Percentiles rank a stretch among this genome's conserved stretches.
Evolutionary conservation across 805 yeast species (phyloP).

Genomic region (Monosporozyma servazzii): DNA sequence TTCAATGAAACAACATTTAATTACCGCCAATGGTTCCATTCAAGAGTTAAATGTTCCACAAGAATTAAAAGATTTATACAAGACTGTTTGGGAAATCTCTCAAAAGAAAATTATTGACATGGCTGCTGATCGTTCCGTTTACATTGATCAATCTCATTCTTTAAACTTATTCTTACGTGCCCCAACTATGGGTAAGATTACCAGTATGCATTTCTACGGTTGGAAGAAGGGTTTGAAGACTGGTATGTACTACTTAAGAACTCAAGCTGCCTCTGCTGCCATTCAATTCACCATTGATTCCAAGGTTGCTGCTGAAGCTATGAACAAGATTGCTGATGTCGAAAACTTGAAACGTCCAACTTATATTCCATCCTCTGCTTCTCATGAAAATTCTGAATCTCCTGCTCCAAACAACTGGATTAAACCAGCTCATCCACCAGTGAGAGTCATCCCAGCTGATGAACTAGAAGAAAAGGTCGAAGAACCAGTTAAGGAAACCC

Average conservation of each 20-base stretch:
- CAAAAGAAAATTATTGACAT: constrained; percentile 75
- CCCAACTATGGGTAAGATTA: constrained; percentile 91
- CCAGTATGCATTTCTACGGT: constrained; percentile 94
- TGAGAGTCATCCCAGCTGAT: constrained; percentile 2
- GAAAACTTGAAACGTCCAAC: constrained; percentile 31
- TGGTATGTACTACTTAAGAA: constrained; percentile 92
- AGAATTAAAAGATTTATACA: constrained; percentile 66
- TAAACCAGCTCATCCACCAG: constrained; percentile 2
- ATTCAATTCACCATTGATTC: constrained; percentile 76
- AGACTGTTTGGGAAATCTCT: constrained; percentile 92
- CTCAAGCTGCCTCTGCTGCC: constrained; percentile 94
- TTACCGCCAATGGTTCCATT: constrained; percentile 73
- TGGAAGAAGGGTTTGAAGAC: constrained; percentile 96
- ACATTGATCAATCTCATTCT: constrained; percentile 85
- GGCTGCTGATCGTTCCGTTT: constrained; percentile 75
- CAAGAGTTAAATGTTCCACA: constrained; percentile 67
- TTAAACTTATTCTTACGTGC: constrained; percentile 75
- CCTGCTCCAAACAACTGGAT: neutral
- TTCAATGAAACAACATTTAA: constrained; percentile 63
- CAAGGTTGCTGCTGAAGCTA: constrained; percentile 46
- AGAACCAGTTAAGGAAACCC: constrained; percentile 8
- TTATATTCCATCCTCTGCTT: constrained; percentile 19
- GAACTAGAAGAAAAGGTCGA: constrained; percentile 6
- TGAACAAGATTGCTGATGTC: constrained; percentile 20
- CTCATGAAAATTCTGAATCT: neutral